A percentile compares a stretch with the other conserved stretches of the same genome.
Conservation (phyloP, 306 rosid species). For the Lathyrus aphaca region DNA sequence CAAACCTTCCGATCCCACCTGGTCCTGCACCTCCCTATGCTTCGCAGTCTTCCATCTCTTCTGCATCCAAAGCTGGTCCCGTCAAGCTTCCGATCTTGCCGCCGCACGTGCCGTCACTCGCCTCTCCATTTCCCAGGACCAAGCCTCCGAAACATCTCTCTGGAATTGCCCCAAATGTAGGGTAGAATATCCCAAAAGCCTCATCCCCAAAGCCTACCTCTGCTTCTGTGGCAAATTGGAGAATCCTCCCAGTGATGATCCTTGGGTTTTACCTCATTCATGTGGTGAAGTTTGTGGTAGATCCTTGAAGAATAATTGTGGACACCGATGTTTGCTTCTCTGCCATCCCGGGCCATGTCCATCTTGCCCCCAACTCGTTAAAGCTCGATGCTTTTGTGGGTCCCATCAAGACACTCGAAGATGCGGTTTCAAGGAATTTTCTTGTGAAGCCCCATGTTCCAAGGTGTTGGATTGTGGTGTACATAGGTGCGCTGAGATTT, state of each 20-base stretch:
- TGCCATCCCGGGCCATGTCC: slow-evolving; percentile 99
- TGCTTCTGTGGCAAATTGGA: slow-evolving; percentile 87
- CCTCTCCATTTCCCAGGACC: slow-evolving; percentile 55
- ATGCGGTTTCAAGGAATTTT: slow-evolving; percentile 78
- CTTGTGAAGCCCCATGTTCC: slow-evolving; percentile 64
- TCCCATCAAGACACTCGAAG: slow-evolving; percentile 62
- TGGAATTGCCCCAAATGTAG: slow-evolving; percentile 99
- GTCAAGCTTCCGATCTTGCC: slow-evolving; percentile 71
- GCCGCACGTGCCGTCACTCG: slow-evolving; percentile 81
- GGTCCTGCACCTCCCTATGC: slow-evolving; percentile 93
- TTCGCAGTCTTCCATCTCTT: slow-evolving; percentile 86
- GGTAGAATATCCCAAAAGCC: slow-evolving; percentile 59
- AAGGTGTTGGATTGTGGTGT: slow-evolving; percentile 63
- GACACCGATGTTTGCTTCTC: slow-evolving; percentile 75
- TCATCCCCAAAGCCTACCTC: slow-evolving; percentile 66
- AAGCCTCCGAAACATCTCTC: slow-evolving; percentile 55
- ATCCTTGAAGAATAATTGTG: slow-evolving; percentile 72
- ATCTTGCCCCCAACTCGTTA: slow-evolving; percentile 81
- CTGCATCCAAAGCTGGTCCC: slow-evolving; percentile 96
- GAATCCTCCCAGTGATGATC: slow-evolving; percentile 82
- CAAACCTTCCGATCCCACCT: slow-evolving; percentile 75
- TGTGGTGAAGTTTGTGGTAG: slow-evolving; percentile 86
- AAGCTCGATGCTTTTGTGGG: slow-evolving; percentile 76
- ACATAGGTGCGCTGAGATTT: slow-evolving; percentile 64
- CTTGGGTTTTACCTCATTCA: slow-evolving; percentile 92